Evolutionary conservation across 768 basidiomycete genomes (phyloP).

Genomic region (Mrakia hoshinonis): DNA sequence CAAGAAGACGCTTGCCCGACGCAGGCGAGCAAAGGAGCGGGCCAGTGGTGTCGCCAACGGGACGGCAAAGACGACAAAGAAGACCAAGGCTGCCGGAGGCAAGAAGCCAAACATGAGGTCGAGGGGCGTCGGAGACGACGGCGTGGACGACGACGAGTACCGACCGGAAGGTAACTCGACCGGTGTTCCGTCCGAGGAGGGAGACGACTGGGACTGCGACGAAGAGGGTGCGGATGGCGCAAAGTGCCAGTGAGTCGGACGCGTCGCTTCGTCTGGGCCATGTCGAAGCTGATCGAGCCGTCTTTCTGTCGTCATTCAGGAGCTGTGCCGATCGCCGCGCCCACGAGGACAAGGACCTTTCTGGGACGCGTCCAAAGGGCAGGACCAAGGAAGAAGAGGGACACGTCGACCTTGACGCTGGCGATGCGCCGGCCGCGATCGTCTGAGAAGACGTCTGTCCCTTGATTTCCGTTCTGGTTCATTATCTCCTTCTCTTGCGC

Average conservation of each 20-base stretch:
- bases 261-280: not conserved
- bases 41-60: conserved; percentile 53
- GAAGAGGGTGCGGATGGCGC: conserved; percentile 17
- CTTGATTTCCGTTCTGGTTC: no score
- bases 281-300: not conserved
- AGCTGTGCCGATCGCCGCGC: not conserved
- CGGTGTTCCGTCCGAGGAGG: not conserved
- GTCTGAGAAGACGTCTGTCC: no score
- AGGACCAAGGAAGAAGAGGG: not conserved
- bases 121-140: not conserved
- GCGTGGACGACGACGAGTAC: conserved; percentile 1
- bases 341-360: not conserved
- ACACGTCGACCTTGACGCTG: not conserved
- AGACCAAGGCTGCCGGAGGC: not conserved
- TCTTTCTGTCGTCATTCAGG: not conserved
- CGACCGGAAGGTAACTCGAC: not conserved
- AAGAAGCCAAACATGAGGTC: not conserved
- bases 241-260: conserved; percentile 19
- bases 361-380: not conserved
- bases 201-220: conserved; percentile 28
- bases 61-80: not conserved
- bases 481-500: not conserved
- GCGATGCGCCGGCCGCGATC: not conserved
- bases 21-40: conserved; percentile 63
- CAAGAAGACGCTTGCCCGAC: conserved; percentile 65